Evolutionary conservation across 192 early-diverging fungal species (phyloP), one percentile per base, ranked within the genome.

Genomic region (Backusella westeae): DNA sequence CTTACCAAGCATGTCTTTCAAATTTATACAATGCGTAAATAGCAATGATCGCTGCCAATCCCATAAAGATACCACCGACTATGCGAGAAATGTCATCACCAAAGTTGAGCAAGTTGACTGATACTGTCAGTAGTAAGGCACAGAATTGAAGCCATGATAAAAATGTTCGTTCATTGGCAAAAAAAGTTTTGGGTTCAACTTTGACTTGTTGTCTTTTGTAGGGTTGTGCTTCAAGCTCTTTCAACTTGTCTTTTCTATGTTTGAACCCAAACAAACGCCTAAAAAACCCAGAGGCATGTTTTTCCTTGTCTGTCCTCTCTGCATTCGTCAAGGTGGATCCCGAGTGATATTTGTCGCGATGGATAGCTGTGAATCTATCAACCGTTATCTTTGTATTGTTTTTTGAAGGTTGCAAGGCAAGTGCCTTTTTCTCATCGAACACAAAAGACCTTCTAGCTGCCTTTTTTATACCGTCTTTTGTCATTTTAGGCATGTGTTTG

Each of bases 161-260:
- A 81, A 96, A 96, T 1, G 94, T 95, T 19, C 95, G 86, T 79
- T 96, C 95, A 72, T 96, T 95, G 36, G 94, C 94, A 80, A 96
- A 92, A 72, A 89, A 95, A 12, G 93, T 90, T 85, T 96, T 96
- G 23, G 95, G 93, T 77, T 96, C 95, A 10, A 94, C 89, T 41
- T 90, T 85, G 39, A 93, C 82, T 21, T 88, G 84, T n/a, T 72
- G 82, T 8, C 4, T 49, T 34, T 35, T 34, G 8, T n/a, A 34
- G 1, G 19, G 15, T 1, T n/a, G 19, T 34, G 32, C 21, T 23
- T 38, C 67, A 69, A 38, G 34, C 34, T 21, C 32, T 34, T 35
- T 35, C 35, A 69, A n/a, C 5, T 23, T 9, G 17, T 35, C 34
- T 38, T n/a, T 3, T 4, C 5, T 21, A 10, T 35, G 1, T 21